phyloP scores from a whole-genome alignment of 352 stramenopile species.

The Phytophthora fragariaefolia region DNA sequence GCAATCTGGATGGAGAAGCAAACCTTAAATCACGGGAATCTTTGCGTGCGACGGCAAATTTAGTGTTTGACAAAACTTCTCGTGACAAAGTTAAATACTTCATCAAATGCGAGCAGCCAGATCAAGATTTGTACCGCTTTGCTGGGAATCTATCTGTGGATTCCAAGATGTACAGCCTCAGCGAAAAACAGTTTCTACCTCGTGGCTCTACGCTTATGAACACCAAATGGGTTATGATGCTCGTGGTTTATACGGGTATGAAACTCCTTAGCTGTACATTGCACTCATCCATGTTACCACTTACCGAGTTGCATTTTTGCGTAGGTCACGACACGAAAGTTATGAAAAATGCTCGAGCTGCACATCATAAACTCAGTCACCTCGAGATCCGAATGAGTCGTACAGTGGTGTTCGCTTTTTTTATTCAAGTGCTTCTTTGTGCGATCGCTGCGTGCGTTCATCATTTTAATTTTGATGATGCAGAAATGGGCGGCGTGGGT shows the following conservation, averaged over 20 bases:
- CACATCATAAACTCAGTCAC: constrained; percentile 85
- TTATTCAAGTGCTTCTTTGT: constrained; percentile 74
- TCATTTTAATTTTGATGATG: constrained; percentile 22
- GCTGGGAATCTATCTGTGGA: constrained; percentile 72
- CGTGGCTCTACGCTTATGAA: constrained; percentile 83
- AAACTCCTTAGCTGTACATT: no score
- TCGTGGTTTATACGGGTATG: constrained; percentile 80
- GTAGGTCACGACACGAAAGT: constrained; percentile 92
- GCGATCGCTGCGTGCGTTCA: constrained; percentile 56
- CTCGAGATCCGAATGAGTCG: constrained; percentile 83
- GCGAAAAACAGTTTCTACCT: constrained; percentile 78
- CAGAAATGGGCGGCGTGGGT: constrained; percentile 1
- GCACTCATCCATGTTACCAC: no score
- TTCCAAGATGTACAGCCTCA: constrained; percentile 67
- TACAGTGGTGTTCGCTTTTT: constrained; percentile 80
- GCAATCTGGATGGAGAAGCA: constrained; percentile 82
- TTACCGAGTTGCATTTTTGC: no score
- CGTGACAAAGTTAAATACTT: constrained; percentile 58
- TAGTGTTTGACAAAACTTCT: constrained; percentile 45
- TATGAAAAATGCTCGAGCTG: constrained; percentile 87
- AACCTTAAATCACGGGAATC: constrained; percentile 78
- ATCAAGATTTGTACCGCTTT: constrained; percentile 84
- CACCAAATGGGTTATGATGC: constrained; percentile 72
- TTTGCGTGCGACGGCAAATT: constrained; percentile 42
- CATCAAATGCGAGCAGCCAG: constrained; percentile 79